Evolutionary conservation across 208 protist genomes (phyloP), one percentile per base, ranked within the genome.

Genomic region (Trypanosoma rangeli): DNA sequence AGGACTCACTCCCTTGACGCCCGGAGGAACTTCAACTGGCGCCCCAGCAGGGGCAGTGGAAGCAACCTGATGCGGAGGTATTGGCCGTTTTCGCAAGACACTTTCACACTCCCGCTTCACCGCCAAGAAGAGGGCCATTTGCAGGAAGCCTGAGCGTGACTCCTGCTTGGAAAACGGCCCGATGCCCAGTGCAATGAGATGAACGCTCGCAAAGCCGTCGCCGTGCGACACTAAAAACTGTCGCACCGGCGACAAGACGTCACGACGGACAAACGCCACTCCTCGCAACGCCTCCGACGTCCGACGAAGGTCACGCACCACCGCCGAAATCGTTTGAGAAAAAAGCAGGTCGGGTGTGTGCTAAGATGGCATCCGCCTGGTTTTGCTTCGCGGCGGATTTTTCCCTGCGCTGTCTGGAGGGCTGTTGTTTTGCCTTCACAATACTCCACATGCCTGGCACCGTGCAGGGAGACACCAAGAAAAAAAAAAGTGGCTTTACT

Each of bases 101-200:
- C 1, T 16, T 55, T 76, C 62, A 28, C 73, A 83, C 13, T 39
- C 65, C 5, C 57, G 48, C 24, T 73, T 78, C 37, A 90, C 20
- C 9, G 73, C 75, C 7, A 86, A 48, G 4, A 90, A 70, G 20
- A 76, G 35, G 8, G 84, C 74, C 84, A 90, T 86, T 64, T 90
- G 85, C 10, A 87, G 48, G 70, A 90, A 85, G 5, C 77, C 68
- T 26, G 48, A 64, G 9, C 59, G 67, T 52, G 72, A 80, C 55
- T 87, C 77, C 7, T 59, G 42, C 20, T 66, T 68, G 3, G 64
- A 57, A 70, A 87, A 90, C 24, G 67, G 70, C 22, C 85, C 85
- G 48, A 90, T 85, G 44, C 85, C 82, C 39, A 90, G 74, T 12
- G 66, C 82, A 28, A 90, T 60, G 22, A 87, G 12, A 59, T 73